Evolutionary conservation across 352 stramenopile species (phyloP), one percentile per base, ranked within the genome.

Genomic region (Pythium dissimile): DNA sequence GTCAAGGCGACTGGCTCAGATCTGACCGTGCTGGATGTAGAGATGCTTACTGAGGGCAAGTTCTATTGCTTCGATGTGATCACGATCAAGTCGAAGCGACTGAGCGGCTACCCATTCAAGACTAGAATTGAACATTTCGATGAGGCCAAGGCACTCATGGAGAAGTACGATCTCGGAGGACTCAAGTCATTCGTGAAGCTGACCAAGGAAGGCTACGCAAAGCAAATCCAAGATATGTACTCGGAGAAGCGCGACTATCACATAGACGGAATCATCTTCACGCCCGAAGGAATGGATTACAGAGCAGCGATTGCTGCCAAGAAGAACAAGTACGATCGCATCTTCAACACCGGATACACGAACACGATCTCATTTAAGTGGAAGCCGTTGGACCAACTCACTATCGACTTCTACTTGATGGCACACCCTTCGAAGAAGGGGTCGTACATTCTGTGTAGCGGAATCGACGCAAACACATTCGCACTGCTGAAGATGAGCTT

Each of bases 21-120:
- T n/a, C n/a, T n/a, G n/a, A 24, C 38, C 9, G 38, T 44, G 10
- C 38, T 44, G 6, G 38, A 44, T n/a, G 38, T 44, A n/a, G 38
- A 44, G 18, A 44, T 44, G 38, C 10, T 44, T 9, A 44, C 38
- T 8, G 38, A 44, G 38, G 9, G 20, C 38, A 18, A 9, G 8
- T 44, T 44, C 18, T n/a, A 44, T n/a, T 44, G 38, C 38, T 44
- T 44, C 38, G 38, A 44, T n/a, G 38, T 44, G 38, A 44, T 44
- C 18, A 44, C 20, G 38, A 44, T 44, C 18, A n/a, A 7, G 18
- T 44, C 38, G 8, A 44, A 44, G 38, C 38, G 38, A 24, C 8
- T 44, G 38, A 44, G 38, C 20, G 20, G 20, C 38, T 44, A 9
- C 7, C 38, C 38, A 6, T 44, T 44, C 38, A 44, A 44, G 16